Conservation (phyloP, 75 land plant species). For the Cryptomeria japonica region DNA sequence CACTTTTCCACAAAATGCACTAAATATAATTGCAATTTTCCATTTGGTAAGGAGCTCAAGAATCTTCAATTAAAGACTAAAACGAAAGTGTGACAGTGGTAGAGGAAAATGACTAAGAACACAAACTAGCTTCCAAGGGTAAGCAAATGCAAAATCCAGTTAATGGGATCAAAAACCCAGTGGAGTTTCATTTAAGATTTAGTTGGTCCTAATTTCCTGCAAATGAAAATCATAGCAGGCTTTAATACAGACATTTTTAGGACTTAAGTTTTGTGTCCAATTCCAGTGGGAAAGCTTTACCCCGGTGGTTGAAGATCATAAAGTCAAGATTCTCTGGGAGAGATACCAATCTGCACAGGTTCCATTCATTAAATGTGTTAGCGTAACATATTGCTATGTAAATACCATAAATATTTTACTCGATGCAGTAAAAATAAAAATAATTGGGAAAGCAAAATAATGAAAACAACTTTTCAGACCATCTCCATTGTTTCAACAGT, state of each 20-base stretch:
- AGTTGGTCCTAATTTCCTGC: not conserved
- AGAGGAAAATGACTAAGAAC: not conserved
- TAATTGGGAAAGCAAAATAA: not conserved
- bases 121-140: not conserved
- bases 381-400: not conserved
- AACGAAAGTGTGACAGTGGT: not conserved
- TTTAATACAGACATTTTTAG: not conserved
- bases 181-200: not conserved
- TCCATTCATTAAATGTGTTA: not conserved
- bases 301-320: conserved; percentile 96
- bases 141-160: not conserved
- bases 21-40: not conserved
- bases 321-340: conserved; percentile 77
- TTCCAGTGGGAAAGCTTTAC: conserved; percentile 52
- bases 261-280: conserved; percentile 36
- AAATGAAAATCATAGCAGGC: not conserved
- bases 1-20: not conserved
- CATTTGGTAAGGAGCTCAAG: not conserved
- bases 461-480: not conserved
- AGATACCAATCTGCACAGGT: conserved; percentile 49
- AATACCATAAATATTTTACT: not conserved
- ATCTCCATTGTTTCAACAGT: not conserved
- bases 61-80: not conserved
- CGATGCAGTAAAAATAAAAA: not conserved
- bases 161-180: not conserved